Conservation (phyloP, 768 basidiomycete genomes). For the Tylopilus balloui region DNA sequence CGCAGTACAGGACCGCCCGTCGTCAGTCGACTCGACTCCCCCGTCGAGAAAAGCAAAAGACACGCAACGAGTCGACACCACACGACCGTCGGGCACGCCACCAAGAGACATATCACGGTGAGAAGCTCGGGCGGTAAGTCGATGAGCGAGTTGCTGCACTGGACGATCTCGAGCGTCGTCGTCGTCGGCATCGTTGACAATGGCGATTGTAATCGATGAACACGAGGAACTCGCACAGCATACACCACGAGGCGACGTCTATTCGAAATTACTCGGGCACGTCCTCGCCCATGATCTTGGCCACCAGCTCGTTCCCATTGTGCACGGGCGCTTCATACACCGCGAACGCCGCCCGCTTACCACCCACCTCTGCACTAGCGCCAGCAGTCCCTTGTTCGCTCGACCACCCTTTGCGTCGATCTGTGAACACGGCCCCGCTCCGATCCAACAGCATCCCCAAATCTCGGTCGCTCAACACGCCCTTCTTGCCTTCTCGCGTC, state of each 20-base stretch:
- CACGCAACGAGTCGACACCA: conserved; percentile 13
- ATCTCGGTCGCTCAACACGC: conserved; percentile 78
- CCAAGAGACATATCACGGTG: conserved; percentile 7
- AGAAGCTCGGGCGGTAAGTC: conserved; percentile 17
- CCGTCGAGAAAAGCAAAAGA: no score
- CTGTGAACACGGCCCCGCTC: conserved; percentile 64
- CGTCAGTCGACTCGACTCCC: not conserved
- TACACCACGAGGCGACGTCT: not conserved
- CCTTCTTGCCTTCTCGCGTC: conserved; percentile 57
- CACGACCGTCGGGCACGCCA: conserved; percentile 9
- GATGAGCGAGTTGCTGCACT: not conserved
- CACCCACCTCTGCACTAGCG: not conserved
- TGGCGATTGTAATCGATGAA: not conserved
- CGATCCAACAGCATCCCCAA: conserved; percentile 79
- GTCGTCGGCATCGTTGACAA: not conserved
- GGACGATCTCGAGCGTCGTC: not conserved
- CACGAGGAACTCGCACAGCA: not conserved
- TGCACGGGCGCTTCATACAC: conserved; percentile 68
- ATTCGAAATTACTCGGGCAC: conserved; percentile 7
- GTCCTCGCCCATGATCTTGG: conserved; percentile 59
- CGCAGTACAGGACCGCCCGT: no score
- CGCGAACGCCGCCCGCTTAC: conserved; percentile 60
- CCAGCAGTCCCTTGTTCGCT: conserved; percentile 28
- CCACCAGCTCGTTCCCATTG: conserved; percentile 62
- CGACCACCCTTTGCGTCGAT: conserved; percentile 71